Evolutionary conservation across 805 yeast species (phyloP).

Genomic region (Sugiyamaella smithiae): DNA sequence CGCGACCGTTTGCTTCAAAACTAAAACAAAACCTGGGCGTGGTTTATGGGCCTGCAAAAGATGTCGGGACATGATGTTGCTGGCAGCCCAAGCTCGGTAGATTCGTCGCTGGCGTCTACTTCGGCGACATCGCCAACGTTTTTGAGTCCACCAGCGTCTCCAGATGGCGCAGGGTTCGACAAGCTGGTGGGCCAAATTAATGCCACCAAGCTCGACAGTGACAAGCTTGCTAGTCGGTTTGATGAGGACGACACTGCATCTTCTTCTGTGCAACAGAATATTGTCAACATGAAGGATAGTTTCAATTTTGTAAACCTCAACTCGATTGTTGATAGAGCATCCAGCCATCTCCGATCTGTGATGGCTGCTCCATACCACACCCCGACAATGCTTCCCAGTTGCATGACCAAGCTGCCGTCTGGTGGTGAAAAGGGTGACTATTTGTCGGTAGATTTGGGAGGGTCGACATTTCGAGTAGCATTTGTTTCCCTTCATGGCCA

Average conservation of each 20-base stretch:
- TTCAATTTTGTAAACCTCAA: conserved; percentile 7
- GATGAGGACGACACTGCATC: background rate
- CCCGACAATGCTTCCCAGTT: conserved; percentile 72
- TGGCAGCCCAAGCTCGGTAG: conserved; percentile 3
- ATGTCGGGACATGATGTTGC: conserved; percentile 3
- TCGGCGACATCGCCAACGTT: conserved; percentile 1
- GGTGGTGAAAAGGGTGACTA: conserved; percentile 75
- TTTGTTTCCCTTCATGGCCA: conserved; percentile 67
- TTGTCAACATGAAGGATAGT: background rate
- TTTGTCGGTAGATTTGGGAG: conserved; percentile 87
- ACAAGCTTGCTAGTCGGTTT: background rate
- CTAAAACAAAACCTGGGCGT: no score
- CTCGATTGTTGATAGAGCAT: conserved; percentile 14
- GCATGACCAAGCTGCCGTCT: conserved; percentile 68
- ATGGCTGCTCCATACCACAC: conserved; percentile 10
- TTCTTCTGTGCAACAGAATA: background rate
- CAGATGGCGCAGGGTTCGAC: background rate
- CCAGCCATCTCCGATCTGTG: background rate
- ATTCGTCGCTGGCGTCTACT: background rate
- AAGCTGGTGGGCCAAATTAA: background rate
- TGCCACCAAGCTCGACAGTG: background rate
- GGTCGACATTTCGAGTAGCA: conserved; percentile 88
- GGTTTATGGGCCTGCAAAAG: no score
- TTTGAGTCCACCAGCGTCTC: conserved; percentile 8
- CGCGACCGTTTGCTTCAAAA: no score